These are phyloP conservation scores for Shiraia sp. DNA, from an alignment of 2,329 filamentous ascomycete genomes.

Conservation along the genomic window DNA sequence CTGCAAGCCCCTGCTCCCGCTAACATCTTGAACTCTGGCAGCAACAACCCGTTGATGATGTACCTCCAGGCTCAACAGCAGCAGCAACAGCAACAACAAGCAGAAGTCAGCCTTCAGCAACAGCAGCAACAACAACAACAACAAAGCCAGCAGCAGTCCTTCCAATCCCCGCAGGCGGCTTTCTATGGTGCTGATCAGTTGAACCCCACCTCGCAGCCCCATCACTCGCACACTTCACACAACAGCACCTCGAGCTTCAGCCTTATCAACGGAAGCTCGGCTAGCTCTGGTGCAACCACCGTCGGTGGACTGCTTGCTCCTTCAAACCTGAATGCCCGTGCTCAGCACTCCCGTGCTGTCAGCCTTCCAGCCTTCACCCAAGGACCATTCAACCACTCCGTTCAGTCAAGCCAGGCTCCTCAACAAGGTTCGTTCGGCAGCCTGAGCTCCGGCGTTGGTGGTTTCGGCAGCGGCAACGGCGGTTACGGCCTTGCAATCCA, in stretches of 20 bases:
- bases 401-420: conserved; percentile 42
- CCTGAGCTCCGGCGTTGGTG: conserved; percentile 62
- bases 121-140: conserved; percentile 30
- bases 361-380: conserved; percentile 78
- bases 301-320: conserved; percentile 79
- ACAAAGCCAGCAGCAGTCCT: conserved; percentile 54
- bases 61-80: conserved; percentile 75
- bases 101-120: conserved; percentile 41
- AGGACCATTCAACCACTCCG: conserved; percentile 55
- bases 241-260: conserved; percentile 56
- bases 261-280: conserved; percentile 49
- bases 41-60: conserved; percentile 88
- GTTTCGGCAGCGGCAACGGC: conserved; percentile 57
- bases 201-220: conserved; percentile 64
- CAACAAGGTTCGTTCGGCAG: conserved; percentile 59
- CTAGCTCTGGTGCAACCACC: conserved; percentile 62
- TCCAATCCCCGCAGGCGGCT: conserved; percentile 76
- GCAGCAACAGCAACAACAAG: conserved; percentile 49
- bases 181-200: conserved; percentile 70
- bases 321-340: conserved; percentile 61
- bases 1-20: conserved; percentile 68
- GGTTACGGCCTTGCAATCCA: conserved; percentile 64
- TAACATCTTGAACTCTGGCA: conserved; percentile 75
- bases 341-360: conserved; percentile 77
- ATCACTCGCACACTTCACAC: conserved; percentile 62